Evolutionary conservation across 176 grass and related monocot genomes (phyloP).

Genomic region (Hyparrhenia diplandra): DNA sequence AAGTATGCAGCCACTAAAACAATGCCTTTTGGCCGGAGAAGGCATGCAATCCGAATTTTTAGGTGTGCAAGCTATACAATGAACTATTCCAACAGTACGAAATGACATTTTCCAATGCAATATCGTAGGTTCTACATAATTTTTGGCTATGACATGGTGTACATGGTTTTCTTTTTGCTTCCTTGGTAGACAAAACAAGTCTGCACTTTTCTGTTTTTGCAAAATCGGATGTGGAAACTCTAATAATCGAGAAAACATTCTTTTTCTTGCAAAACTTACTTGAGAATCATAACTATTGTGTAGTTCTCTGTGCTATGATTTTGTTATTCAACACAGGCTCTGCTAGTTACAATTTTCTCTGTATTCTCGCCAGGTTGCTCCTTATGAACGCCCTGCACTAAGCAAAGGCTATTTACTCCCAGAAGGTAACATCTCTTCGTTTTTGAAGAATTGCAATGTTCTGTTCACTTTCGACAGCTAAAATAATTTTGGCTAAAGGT

Average conservation of each 20-base stretch:
- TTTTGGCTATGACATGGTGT: neutral
- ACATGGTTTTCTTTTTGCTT: neutral
- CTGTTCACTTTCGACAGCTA: neutral
- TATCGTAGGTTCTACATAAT: neutral
- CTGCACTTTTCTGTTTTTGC: neutral
- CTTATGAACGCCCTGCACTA: constrained; percentile 68
- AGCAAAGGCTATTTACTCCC: constrained; percentile 67
- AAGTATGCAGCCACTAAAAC: neutral
- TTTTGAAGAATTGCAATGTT: neutral
- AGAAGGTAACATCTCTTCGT: constrained; percentile 20
- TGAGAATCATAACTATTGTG: neutral
- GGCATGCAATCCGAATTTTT: neutral
- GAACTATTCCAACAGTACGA: neutral
- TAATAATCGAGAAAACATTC: neutral
- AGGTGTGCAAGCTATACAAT: neutral
- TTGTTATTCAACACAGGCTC: neutral
- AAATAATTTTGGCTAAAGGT: neutral
- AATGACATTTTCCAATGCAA: neutral
- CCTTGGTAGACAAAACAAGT: neutral
- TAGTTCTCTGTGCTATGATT: neutral
- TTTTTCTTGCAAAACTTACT: neutral
- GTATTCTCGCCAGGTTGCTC: constrained; percentile 43
- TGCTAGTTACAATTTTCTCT: neutral
- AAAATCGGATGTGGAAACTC: neutral
- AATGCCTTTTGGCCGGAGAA: neutral